Percentiles rank a stretch among this genome's conserved stretches.
These are phyloP conservation scores for Eucalyptus curtisii DNA, from an alignment of 345 rosid genomes.

Conservation along the genomic window DNA sequence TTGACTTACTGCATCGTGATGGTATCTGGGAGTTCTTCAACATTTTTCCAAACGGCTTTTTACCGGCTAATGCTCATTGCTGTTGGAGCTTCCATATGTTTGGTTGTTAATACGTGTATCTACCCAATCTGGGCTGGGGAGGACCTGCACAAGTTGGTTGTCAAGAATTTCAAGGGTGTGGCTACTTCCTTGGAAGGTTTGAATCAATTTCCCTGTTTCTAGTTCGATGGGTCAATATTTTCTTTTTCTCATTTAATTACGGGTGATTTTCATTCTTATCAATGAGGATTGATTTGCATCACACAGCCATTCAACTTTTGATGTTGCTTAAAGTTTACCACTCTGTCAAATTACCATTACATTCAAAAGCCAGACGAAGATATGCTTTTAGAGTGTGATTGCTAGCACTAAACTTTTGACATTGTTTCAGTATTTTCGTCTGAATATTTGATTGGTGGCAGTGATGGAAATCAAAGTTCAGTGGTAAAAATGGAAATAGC, in stretches of 20 bases:
- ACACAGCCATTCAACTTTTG: neutral
- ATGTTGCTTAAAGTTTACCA: neutral
- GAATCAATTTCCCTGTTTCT: neutral
- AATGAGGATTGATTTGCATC: neutral
- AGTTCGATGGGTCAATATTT: neutral
- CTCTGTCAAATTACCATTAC: neutral
- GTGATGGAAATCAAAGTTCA: neutral
- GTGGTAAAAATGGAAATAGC: neutral
- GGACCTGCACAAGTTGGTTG: conserved; percentile 77
- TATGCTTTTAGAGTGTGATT: neutral
- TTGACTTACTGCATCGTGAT: conserved; percentile 81
- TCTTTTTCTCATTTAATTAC: neutral
- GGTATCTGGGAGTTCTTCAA: conserved; percentile 56
- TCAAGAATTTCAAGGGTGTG: conserved; percentile 57
- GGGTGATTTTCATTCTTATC: neutral
- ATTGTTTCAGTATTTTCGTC: neutral
- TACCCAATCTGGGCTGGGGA: conserved; percentile 89
- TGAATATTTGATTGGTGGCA: neutral
- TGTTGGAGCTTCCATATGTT: conserved; percentile 52
- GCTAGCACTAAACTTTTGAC: neutral
- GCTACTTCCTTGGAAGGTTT: conserved; percentile 79
- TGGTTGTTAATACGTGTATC: conserved; percentile 46
- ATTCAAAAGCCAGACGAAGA: neutral
- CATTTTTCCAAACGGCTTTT: conserved; percentile 40
- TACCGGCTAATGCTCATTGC: conserved; percentile 52